Percentiles rank a stretch among this genome's conserved stretches.
phyloP scores from a whole-genome alignment of 1,284 basidiomycete species.

The Marasmius sp. region DNA sequence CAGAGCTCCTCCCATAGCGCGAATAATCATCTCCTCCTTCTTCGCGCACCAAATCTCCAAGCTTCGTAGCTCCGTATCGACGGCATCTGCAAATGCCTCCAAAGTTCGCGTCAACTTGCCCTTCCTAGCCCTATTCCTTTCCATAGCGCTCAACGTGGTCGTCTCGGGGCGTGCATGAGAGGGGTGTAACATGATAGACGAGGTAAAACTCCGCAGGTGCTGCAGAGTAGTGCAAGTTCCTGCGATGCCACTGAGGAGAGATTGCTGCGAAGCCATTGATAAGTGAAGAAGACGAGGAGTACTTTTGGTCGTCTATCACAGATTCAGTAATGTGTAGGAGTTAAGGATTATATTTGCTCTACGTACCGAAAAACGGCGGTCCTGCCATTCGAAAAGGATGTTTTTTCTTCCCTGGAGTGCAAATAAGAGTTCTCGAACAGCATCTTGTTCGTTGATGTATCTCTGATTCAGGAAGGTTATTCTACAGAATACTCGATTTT shows the following conservation, averaged over 20 bases:
- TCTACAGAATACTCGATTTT: not conserved
- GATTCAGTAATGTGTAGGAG: not conserved
- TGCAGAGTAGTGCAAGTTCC: conserved; percentile 55
- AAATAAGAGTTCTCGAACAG: conserved; percentile 72
- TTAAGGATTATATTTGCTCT: not conserved
- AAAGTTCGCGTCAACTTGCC: conserved; percentile 53
- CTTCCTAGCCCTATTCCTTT: not conserved
- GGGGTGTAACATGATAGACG: conserved; percentile 36
- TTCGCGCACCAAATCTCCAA: conserved; percentile 73
- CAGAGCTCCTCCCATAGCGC: conserved; percentile 45
- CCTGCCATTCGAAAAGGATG: conserved; percentile 50
- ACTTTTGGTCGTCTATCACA: conserved; percentile 44
- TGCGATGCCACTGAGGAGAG: conserved; percentile 60
- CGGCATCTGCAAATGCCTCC: conserved; percentile 80
- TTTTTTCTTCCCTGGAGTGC: conserved; percentile 69
- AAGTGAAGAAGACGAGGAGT: conserved; percentile 64
- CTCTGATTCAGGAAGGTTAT: conserved; percentile 34
- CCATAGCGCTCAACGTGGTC: conserved; percentile 10
- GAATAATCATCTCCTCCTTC: conserved; percentile 65
- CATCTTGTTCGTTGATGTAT: conserved; percentile 71
- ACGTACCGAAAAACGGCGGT: conserved; percentile 36
- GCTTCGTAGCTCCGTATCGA: conserved; percentile 54
- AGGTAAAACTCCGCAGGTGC: conserved; percentile 61
- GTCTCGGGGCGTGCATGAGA: conserved; percentile 15
- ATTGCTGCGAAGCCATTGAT: conserved; percentile 59